Percentiles rank a stretch among this genome's conserved stretches.
Evolutionary conservation across 345 rosid species (phyloP).

Genomic region (Ceriops decandra): DNA sequence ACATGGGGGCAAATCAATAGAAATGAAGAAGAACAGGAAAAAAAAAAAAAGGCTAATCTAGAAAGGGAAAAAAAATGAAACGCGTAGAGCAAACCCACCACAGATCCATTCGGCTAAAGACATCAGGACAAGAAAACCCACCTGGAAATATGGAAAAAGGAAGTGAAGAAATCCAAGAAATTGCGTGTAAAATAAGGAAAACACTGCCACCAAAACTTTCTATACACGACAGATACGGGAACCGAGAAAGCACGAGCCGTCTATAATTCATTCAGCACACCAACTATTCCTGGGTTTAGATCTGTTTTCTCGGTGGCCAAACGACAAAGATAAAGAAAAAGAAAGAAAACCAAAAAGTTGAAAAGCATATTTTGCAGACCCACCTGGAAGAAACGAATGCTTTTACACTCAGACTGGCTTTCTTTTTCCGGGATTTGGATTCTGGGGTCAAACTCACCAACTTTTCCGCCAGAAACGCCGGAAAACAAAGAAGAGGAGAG

Average conservation of each 20-base stretch:
- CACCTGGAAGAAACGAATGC: not conserved
- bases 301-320: not conserved
- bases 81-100: not conserved
- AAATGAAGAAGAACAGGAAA: no score
- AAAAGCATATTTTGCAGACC: not conserved
- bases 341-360: not conserved
- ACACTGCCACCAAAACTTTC: no score
- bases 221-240: no score
- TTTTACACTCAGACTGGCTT: not conserved
- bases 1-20: not conserved
- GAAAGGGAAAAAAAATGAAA: not conserved
- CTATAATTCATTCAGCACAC: no score
- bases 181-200: not conserved
- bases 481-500: not conserved
- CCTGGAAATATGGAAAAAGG: not conserved
- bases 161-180: not conserved
- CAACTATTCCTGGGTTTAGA: not conserved
- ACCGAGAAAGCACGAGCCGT: no score
- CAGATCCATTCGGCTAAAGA: constrained; percentile 16
- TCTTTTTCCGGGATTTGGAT: constrained; percentile 19
- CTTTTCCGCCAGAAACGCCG: constrained; percentile 27
- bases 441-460: constrained; percentile 16
- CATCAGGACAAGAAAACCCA: not conserved
- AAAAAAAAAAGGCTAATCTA: not conserved
- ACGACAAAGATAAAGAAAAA: not conserved